Evolutionary conservation across 2,329 filamentous ascomycete species (phyloP), one percentile per base, ranked within the genome.

Genomic region (Cladosporium sp.): DNA sequence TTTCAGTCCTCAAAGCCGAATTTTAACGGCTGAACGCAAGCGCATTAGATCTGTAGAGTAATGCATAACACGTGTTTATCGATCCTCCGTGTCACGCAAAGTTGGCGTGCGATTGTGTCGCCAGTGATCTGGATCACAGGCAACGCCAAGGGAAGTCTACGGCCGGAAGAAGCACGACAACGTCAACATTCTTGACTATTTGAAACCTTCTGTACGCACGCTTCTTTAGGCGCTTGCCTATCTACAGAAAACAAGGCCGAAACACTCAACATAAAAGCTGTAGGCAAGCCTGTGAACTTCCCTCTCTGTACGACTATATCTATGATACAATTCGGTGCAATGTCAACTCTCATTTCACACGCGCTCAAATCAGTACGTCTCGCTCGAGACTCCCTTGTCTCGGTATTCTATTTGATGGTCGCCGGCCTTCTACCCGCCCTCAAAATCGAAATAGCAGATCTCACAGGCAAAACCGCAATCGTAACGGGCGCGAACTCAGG

Each of bases 401-500:
- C 44, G 6, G 14, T 11, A 11, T 28, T 46, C 9, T 8, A 19
- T 9, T 6, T 52, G 10, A 33, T 45, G 9, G 22, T 44, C 22
- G 49, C 13, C 9, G 32, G 42, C 10, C 41, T 52, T 6, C 42
- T 52, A 2, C 49, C 49, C 9, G 22, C 13, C 9, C 33, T 41
- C 10, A 7, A 28, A 28, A 34, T 52, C 18, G 8, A 28, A 2
- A 19, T 10, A 9, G n/a, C n/a, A n/a, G 48, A 56, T 35, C 52
- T 54, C 40, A 42, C 52, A 1, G 48, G 54, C 28, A 56, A 54
- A 35, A 54, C 46, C 35, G 53, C 52, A 16, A 49, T 61, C 16
- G 49, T 61, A 16, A 61, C 56, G 6, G 59, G 59, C 19, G 53
- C 56, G 6, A 61, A 57, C 49, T 46, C 52, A 32, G 59, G 59